Percentiles rank a stretch among this genome's conserved stretches.
Evolutionary conservation across 1,284 basidiomycete genomes (phyloP).

Genomic region (Ceratobasidium sp.): DNA sequence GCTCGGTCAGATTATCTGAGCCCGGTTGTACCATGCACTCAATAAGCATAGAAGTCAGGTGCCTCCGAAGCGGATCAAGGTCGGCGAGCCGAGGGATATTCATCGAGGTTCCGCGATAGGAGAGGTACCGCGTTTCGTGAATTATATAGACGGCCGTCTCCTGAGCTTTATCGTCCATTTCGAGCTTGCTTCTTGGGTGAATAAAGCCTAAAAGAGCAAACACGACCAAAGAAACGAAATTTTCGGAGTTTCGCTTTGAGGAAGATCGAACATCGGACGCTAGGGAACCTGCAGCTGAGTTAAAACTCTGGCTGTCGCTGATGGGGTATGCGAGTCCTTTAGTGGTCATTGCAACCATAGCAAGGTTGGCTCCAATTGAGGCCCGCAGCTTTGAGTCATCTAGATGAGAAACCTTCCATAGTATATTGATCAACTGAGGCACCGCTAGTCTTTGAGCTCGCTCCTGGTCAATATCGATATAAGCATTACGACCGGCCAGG

Average conservation of each 20-base stretch:
- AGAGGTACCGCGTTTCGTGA: constrained; percentile 3
- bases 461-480: not conserved
- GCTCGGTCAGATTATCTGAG: too few species aligned
- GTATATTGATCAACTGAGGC: constrained; percentile 8
- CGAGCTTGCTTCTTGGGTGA: constrained; percentile 8
- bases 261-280: not conserved
- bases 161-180: not conserved
- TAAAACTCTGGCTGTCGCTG: not conserved
- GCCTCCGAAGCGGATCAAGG: not conserved
- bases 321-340: not conserved
- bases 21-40: not conserved
- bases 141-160: not conserved
- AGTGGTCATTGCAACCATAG: constrained; percentile 4
- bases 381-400: not conserved
- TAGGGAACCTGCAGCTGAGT: not conserved
- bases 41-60: not conserved
- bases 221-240: constrained; percentile 1
- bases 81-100: not conserved
- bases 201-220: not conserved
- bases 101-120: not conserved
- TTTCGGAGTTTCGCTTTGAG: not conserved
- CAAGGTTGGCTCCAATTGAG: constrained; percentile 23
- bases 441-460: not conserved
- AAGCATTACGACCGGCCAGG: not conserved
- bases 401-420: constrained; percentile 23